Evolutionary conservation across 176 grass and related monocot genomes (phyloP).

Genomic region (Carex myosuroides): DNA sequence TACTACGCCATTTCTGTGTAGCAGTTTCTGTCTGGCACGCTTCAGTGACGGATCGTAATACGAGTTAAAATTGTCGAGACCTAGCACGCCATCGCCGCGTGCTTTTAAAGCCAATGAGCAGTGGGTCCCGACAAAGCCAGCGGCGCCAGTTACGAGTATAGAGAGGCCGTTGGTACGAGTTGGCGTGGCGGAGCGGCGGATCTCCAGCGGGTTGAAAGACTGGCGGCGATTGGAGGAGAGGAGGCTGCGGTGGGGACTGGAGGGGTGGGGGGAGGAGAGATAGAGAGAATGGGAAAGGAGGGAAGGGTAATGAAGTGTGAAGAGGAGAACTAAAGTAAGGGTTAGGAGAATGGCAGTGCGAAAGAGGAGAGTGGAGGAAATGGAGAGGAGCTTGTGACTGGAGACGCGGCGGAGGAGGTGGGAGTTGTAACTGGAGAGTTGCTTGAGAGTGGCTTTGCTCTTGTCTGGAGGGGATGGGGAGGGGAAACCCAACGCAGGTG

Average conservation of each 20-base stretch:
- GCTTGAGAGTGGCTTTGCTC: conserved; percentile 38
- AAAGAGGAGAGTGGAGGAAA: conserved; percentile 44
- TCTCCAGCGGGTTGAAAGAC: conserved; percentile 40
- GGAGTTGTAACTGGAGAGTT: conserved; percentile 44
- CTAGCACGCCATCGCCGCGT: conserved; percentile 78
- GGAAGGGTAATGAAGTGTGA: conserved; percentile 54
- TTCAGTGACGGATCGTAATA: conserved; percentile 93
- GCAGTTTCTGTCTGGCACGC: conserved; percentile 56
- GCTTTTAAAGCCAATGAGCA: conserved; percentile 68
- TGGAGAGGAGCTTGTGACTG: conserved; percentile 49
- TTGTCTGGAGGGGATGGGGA: conserved; percentile 18
- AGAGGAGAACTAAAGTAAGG: conserved; percentile 16
- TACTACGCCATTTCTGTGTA: conserved; percentile 44
- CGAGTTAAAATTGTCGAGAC: conserved; percentile 88
- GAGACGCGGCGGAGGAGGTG: conserved; percentile 44
- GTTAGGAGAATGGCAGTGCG: conserved; percentile 32
- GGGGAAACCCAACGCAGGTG: not conserved
- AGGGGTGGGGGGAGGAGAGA: conserved; percentile 24
- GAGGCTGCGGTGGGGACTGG: conserved; percentile 55
- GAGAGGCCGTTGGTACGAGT: conserved; percentile 36
- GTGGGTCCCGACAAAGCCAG: conserved; percentile 74
- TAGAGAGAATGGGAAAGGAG: conserved; percentile 61
- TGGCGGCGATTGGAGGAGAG: conserved; percentile 21
- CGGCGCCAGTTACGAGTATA: conserved; percentile 74
- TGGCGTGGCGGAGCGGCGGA: conserved; percentile 40